Evolutionary conservation across 139 green algal genomes (phyloP), one percentile per base, ranked within the genome.

Genomic region (Parachlorella kessleri): DNA sequence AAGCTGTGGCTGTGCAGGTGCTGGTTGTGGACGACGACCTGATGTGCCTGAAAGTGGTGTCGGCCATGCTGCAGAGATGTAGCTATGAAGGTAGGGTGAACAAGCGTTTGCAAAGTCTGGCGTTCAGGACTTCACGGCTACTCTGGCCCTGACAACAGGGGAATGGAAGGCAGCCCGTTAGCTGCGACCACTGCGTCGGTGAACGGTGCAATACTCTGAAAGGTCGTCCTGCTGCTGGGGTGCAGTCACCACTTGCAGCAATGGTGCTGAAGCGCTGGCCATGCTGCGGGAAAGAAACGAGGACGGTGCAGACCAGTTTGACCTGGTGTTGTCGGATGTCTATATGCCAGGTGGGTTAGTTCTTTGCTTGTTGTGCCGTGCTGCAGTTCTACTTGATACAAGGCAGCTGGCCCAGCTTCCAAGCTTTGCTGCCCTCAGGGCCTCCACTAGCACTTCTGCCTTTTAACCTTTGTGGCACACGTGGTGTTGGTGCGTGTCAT

Each of bases 301-400:
- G n/a, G 79, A 77, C 14, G 77, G 77, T n/a, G 26, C 73, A 41
- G 35, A 80, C 28, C 82, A 87, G 35, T 98, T 96, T 64, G 96
- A 99, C 81, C 85, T 99, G 21, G 96, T 99, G 2, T 90, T 99
- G 7, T 97, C 90, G 30, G 96, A 99, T 81, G 95, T 99, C 8
- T 94, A 98, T 84, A 99, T 99, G 95, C 96, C 95, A 72, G 92
- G 91, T 95, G 48, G 1, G 81, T 55, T n/a, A n/a, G n/a, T n/a
- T n/a, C n/a, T n/a, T n/a, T n/a, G n/a, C n/a, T n/a, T n/a, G n/a
- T n/a, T n/a, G n/a, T n/a, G n/a, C n/a, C n/a, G n/a, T n/a, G n/a
- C n/a, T n/a, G n/a, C n/a, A n/a, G n/a, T n/a, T n/a, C n/a, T n/a
- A n/a, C n/a, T n/a, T n/a, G n/a, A n/a, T n/a, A n/a, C n/a, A n/a